Conservation (phyloP, 1,284 basidiomycete genomes). For the Pulchroboletus neoregius region DNA sequence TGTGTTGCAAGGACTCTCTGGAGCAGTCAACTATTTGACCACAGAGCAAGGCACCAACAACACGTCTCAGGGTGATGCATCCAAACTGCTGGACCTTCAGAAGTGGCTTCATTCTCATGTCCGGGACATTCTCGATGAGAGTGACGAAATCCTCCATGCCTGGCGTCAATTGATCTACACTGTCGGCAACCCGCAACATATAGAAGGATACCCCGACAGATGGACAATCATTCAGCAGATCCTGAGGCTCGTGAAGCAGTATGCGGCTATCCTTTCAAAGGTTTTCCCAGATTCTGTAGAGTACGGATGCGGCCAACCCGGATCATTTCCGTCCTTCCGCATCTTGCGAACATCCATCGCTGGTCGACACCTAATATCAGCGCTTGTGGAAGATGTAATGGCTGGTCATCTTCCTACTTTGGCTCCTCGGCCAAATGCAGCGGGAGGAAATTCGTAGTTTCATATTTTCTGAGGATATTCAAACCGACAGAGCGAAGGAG, state of each 20-base stretch:
- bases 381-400: neutral
- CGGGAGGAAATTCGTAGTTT: slow-evolving; percentile 21
- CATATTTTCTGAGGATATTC: no score
- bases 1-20: no score
- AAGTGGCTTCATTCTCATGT: slow-evolving; percentile 25
- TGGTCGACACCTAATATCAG: slow-evolving; percentile 9
- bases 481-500: neutral
- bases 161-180: neutral
- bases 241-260: no score
- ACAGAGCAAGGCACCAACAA: neutral
- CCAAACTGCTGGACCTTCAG: neutral
- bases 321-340: slow-evolving; percentile 32
- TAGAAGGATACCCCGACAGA: no score
- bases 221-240: no score
- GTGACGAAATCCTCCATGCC: slow-evolving; percentile 34
- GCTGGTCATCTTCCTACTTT: neutral
- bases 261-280: no score
- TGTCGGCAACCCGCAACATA: no score
- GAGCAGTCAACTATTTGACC: neutral
- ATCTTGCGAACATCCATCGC: neutral
- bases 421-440: no score
- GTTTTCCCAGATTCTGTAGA: no score
- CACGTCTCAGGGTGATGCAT: neutral
- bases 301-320: neutral
- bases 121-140: slow-evolving; percentile 41